These are phyloP conservation scores for Tympanopsis confertula DNA, from an alignment of 2,329 filamentous ascomycete genomes.

Conservation along the genomic window DNA sequence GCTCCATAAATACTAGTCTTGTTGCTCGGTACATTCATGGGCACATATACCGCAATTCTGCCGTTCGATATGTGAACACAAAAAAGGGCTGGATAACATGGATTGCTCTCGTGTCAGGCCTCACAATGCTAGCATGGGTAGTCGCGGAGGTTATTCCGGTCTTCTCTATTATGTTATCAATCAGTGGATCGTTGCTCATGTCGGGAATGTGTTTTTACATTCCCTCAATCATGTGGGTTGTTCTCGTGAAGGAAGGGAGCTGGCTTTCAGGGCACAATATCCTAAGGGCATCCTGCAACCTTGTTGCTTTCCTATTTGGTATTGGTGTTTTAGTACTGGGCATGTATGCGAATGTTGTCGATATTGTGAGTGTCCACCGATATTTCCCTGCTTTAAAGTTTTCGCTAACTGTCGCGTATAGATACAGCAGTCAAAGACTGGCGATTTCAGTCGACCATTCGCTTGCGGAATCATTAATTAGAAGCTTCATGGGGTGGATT, in stretches of 20 bases:
- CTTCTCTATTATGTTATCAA: constrained; percentile 36
- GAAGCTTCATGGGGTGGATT: no score
- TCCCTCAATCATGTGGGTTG: constrained; percentile 13
- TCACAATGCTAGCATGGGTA: constrained; percentile 42
- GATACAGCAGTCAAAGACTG: no score
- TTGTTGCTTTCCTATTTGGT: not conserved
- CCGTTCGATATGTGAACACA: constrained; percentile 9
- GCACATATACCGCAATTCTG: constrained; percentile 10
- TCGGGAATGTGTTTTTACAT: constrained; percentile 14
- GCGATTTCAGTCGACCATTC: no score
- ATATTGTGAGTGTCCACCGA: not conserved
- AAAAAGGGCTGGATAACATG: constrained; percentile 21
- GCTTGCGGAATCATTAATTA: no score
- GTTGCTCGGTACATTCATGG: constrained; percentile 18
- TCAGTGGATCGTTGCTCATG: constrained; percentile 9
- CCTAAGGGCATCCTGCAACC: no score
- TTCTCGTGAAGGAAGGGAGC: constrained; percentile 10
- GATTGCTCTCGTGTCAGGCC: constrained; percentile 29
- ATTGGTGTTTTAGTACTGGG: not conserved
- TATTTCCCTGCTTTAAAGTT: no score
- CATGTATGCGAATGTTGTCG: not conserved
- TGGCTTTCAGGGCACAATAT: no score
- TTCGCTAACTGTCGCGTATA: no score
- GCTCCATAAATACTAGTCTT: constrained; percentile 47
- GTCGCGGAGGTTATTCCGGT: constrained; percentile 45